Evolutionary conservation across 345 rosid genomes (phyloP).

Genomic region (Sonneratia caseolaris): DNA sequence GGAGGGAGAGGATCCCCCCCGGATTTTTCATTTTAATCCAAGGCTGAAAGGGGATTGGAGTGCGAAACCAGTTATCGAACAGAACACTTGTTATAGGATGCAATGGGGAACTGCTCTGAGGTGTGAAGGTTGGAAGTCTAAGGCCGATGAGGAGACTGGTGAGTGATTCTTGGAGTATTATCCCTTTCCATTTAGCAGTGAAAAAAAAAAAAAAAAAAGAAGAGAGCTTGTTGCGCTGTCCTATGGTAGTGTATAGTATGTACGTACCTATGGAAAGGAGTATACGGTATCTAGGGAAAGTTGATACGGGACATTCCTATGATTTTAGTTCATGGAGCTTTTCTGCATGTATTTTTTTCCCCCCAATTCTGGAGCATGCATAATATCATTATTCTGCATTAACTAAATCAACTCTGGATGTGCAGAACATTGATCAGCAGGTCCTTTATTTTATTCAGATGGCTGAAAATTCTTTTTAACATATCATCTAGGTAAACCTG

Average conservation of each 20-base stretch:
- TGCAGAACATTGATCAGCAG: not conserved
- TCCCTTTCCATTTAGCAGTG: not conserved
- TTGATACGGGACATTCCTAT: not conserved
- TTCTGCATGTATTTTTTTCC: not conserved
- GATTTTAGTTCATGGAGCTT: not conserved
- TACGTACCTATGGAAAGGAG: too few relatives aligned
- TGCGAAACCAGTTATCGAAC: constrained; percentile 73
- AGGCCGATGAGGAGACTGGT: constrained; percentile 81
- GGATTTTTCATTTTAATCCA: constrained; percentile 83
- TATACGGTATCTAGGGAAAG: not conserved
- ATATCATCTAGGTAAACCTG: too few relatives aligned
- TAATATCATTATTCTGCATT: not conserved
- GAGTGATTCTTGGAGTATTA: constrained; percentile 3
- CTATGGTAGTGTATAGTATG: not conserved
- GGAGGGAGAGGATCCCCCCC: constrained; percentile 96
- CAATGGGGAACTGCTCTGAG: constrained; percentile 86
- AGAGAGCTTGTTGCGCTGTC: not conserved
- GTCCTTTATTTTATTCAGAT: not conserved
- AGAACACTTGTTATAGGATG: constrained; percentile 89
- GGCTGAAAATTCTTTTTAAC: too few relatives aligned
- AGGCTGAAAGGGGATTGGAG: constrained; percentile 94
- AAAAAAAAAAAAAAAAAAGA: not conserved
- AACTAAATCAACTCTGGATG: not conserved
- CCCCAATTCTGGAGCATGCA: not conserved
- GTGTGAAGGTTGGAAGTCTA: constrained; percentile 79